Percentiles rank a stretch among this genome's conserved stretches.
Evolutionary conservation across 345 rosid species (phyloP).

Genomic region (Eucalyptus fibrosa): DNA sequence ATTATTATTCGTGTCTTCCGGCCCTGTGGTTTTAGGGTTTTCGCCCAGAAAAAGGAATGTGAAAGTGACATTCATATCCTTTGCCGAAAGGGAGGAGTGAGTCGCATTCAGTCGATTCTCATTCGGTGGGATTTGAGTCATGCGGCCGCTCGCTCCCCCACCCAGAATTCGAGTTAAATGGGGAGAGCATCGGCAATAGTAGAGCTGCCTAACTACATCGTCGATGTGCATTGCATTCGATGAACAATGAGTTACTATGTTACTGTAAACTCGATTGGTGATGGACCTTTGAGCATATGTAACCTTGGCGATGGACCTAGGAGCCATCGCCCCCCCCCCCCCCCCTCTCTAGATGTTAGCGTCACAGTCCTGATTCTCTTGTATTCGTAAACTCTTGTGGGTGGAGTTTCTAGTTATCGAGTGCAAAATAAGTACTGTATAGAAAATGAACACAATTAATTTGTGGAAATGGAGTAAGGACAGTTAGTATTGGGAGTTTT

Average conservation of each 20-base stretch:
- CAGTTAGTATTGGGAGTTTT: no score
- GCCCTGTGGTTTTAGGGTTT: neutral
- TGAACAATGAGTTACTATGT: neutral
- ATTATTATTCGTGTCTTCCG: neutral
- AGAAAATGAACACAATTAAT: no score
- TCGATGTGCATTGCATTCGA: neutral
- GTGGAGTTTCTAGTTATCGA: no score
- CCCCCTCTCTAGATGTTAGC: neutral
- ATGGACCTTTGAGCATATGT: neutral
- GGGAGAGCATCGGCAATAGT: neutral
- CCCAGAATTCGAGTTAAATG: neutral
- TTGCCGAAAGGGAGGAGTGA: neutral
- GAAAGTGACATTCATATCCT: neutral
- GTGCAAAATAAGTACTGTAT: no score
- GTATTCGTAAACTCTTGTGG: no score
- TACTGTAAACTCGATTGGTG: neutral
- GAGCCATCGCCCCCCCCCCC: neutral
- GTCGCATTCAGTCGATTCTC: neutral
- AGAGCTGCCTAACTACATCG: neutral
- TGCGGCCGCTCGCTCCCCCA: neutral
- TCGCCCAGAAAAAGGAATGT: neutral
- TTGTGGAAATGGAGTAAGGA: no score
- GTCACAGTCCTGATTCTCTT: rapidly evolving
- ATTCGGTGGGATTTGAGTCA: neutral
- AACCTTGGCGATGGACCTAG: neutral